phyloP scores from a whole-genome alignment of 345 rosid species.

The Melastoma malabathricum region DNA sequence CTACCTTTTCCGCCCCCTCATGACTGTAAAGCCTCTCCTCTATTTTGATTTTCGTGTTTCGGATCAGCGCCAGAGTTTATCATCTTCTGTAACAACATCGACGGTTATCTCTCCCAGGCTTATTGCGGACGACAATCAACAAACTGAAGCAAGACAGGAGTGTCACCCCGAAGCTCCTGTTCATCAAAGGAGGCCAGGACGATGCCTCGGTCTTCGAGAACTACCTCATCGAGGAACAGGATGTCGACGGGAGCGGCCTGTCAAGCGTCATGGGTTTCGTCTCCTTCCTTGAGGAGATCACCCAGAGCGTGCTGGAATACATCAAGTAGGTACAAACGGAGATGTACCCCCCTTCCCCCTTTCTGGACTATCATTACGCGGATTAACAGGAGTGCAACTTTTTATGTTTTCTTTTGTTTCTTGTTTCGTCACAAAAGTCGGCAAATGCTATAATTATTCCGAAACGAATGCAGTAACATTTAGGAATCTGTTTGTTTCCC shows the following conservation, averaged over 20 bases:
- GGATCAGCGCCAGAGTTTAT: not conserved
- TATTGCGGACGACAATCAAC: slow-evolving; percentile 64
- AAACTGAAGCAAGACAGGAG: slow-evolving; percentile 80
- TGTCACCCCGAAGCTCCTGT: slow-evolving; percentile 73
- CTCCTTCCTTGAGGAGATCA: slow-evolving; percentile 78
- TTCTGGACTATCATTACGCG: too few relatives aligned
- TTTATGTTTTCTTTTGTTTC: too few relatives aligned
- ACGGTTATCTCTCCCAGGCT: slow-evolving; percentile 25
- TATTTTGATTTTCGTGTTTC: not conserved
- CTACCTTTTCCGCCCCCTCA: slow-evolving; percentile 95
- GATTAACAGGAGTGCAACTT: too few relatives aligned
- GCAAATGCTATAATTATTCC: too few relatives aligned
- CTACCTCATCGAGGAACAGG: slow-evolving; percentile 93
- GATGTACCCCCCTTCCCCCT: not conserved
- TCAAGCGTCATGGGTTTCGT: slow-evolving; percentile 85
- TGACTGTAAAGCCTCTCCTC: slow-evolving; percentile 51
- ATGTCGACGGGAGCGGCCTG: slow-evolving; percentile 78
- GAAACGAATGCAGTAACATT: too few relatives aligned
- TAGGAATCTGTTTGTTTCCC: too few relatives aligned
- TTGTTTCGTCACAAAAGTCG: too few relatives aligned
- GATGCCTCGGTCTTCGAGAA: slow-evolving; percentile 77
- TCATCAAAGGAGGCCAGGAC: slow-evolving; percentile 71
- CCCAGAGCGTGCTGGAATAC: slow-evolving; percentile 69
- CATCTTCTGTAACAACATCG: too few relatives aligned
- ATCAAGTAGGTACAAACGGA: slow-evolving; percentile 34